Percentiles rank a stretch among this genome's conserved stretches.
These are phyloP conservation scores for Fusarium acutatum DNA, from an alignment of 2,329 filamentous ascomycete species.

Conservation along the genomic window DNA sequence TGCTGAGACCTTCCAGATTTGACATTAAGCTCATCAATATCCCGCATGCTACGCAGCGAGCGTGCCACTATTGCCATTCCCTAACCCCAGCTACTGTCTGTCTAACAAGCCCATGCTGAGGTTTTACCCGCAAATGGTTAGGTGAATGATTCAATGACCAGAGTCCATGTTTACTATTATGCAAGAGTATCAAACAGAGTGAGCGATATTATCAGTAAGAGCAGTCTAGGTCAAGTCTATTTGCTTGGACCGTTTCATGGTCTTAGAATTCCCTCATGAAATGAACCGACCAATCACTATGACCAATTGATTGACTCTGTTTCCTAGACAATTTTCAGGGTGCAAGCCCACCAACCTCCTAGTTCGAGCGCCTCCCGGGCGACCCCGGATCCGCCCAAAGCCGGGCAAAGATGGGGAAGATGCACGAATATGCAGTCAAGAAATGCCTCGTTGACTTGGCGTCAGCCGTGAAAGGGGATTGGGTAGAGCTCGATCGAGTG, in stretches of 20 bases:
- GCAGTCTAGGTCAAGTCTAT: constrained; percentile 30
- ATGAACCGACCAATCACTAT: constrained; percentile 23
- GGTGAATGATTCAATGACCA: not conserved
- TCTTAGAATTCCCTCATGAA: constrained; percentile 37
- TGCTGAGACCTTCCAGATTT: constrained; percentile 22
- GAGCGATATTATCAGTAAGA: constrained; percentile 24
- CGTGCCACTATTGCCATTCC: constrained; percentile 8
- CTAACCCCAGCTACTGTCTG: not conserved
- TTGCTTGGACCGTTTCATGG: constrained; percentile 27
- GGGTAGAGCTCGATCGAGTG: constrained; percentile 6
- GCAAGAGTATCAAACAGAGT: constrained; percentile 2
- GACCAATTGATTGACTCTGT: constrained; percentile 22
- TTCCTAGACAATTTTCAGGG: constrained; percentile 11
- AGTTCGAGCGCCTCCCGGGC: constrained; percentile 41
- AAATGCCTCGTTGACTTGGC: constrained; percentile 42
- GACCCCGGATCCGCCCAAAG: constrained; percentile 42
- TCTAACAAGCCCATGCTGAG: not conserved
- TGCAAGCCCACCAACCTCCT: constrained; percentile 17
- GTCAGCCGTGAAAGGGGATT: constrained; percentile 20
- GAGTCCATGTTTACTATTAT: not conserved
- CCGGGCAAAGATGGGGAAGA: constrained; percentile 39
- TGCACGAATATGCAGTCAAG: constrained; percentile 35
- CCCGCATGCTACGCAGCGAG: constrained; percentile 10
- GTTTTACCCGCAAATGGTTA: constrained; percentile 9
- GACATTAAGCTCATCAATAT: constrained; percentile 32